phyloP scores from a whole-genome alignment of 495 filamentous ascomycete genomes.

The Lepidopterella palustris region DNA sequence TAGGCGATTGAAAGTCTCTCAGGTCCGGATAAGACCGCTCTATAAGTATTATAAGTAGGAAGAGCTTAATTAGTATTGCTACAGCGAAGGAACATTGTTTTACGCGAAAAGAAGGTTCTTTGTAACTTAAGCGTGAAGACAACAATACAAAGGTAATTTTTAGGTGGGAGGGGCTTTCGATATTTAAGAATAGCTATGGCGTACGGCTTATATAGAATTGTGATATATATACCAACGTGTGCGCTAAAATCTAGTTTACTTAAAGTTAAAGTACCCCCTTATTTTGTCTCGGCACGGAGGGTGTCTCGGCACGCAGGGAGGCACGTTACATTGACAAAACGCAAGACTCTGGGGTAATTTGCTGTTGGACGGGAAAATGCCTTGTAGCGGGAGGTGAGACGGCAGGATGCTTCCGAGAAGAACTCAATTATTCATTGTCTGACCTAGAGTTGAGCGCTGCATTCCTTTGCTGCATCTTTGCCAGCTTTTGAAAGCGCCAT shows the following conservation, averaged over 20 bases:
- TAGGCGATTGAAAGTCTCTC: background rate
- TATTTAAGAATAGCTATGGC: conserved; percentile 18
- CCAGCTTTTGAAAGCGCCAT: too few species aligned
- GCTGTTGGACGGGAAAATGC: too few species aligned
- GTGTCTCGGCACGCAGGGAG: background rate
- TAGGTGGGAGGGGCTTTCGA: conserved; percentile 8
- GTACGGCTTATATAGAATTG: conserved; percentile 12
- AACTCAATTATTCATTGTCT: too few species aligned
- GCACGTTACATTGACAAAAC: too few species aligned
- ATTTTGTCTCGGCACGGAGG: background rate
- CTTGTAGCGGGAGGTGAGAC: too few species aligned
- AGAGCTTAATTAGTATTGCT: conserved; percentile 8
- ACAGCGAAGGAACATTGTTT: conserved; percentile 12
- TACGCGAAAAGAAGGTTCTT: conserved; percentile 3
- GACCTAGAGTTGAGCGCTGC: too few species aligned
- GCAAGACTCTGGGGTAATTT: too few species aligned
- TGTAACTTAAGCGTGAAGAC: conserved; percentile 13
- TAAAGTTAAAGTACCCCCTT: background rate
- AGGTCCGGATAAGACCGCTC: conserved; percentile 8
- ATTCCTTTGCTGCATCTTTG: too few species aligned
- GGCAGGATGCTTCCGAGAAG: too few species aligned
- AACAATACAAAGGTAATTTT: conserved; percentile 19
- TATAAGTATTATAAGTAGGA: conserved; percentile 2
- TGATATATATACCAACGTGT: conserved; percentile 14
- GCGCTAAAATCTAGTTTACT: conserved; percentile 5